These are phyloP conservation scores for Ascoidea rubescens DNA, from an alignment of 805 yeast genomes.

Conservation along the genomic window DNA sequence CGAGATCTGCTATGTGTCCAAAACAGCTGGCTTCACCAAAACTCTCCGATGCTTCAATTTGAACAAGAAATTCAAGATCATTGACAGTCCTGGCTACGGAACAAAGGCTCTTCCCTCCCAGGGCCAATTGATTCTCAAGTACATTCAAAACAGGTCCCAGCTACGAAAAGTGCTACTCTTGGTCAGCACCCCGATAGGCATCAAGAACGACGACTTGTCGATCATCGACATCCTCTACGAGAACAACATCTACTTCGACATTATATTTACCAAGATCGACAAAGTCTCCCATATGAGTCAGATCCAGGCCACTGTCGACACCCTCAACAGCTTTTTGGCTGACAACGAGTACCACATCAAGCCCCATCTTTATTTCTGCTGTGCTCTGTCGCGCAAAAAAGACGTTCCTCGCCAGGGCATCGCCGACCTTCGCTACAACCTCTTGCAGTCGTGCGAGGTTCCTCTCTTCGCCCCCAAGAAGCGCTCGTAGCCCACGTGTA, in stretches of 20 bases:
- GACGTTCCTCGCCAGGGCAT: too few relatives aligned
- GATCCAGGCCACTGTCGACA: too few relatives aligned
- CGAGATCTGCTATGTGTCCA: conserved; percentile 39
- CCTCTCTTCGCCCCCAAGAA: too few relatives aligned
- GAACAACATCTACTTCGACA: conserved; percentile 54
- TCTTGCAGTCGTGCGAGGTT: too few relatives aligned
- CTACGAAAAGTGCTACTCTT: conserved; percentile 48
- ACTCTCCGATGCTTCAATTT: conserved; percentile 53
- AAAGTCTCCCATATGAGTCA: too few relatives aligned
- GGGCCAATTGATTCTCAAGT: conserved; percentile 55
- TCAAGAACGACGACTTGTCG: conserved; percentile 39
- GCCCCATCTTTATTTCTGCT: too few relatives aligned
- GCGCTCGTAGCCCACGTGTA: too few relatives aligned
- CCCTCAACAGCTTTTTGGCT: too few relatives aligned
- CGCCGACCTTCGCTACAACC: too few relatives aligned
- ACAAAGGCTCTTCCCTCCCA: conserved; percentile 47
- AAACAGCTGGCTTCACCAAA: conserved; percentile 40
- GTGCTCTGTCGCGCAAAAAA: too few relatives aligned
- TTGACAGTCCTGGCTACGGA: conserved; percentile 92
- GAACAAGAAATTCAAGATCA: conserved; percentile 46
- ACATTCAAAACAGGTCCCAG: conserved; percentile 38
- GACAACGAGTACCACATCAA: too few relatives aligned
- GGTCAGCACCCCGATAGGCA: conserved; percentile 45
- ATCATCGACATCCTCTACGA: conserved; percentile 35
- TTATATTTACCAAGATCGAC: conserved; percentile 71